These are phyloP conservation scores for Hymenoscyphus albidus DNA, from an alignment of 2,329 filamentous ascomycete species.

Conservation along the genomic window DNA sequence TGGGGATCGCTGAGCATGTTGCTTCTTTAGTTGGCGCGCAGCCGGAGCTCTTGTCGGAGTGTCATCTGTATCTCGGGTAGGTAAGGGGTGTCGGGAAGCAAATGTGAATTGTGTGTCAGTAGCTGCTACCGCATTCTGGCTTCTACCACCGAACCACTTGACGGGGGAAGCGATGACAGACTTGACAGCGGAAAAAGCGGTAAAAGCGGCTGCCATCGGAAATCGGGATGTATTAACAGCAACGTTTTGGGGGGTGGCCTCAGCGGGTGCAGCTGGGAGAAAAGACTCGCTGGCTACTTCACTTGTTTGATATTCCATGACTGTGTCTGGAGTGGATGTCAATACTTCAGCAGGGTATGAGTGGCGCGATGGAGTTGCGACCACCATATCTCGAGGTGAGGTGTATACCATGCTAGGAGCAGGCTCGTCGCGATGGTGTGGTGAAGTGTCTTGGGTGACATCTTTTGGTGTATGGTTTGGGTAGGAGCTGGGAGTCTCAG, in stretches of 20 bases:
- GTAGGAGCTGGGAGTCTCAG: not conserved
- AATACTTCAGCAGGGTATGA: not conserved
- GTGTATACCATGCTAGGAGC: not conserved
- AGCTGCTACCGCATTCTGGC: too few species aligned
- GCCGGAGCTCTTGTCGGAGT: not conserved
- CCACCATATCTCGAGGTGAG: not conserved
- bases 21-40: not conserved
- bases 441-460: not conserved
- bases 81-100: too few species aligned
- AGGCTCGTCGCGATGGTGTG: conserved; percentile 1
- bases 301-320: too few species aligned
- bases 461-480: not conserved
- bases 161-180: too few species aligned
- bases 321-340: not conserved
- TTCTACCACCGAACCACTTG: too few species aligned
- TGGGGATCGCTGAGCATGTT: not conserved
- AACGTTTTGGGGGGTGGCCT: not conserved
- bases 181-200: too few species aligned
- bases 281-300: not conserved
- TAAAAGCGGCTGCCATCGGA: too few species aligned
- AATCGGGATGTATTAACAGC: too few species aligned
- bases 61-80: too few species aligned
- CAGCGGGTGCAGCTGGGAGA: not conserved
- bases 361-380: not conserved
- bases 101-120: too few species aligned